These are phyloP conservation scores for Oldenlandia corymbosa DNA, from an alignment of 257 asterid genomes.

Conservation along the genomic window DNA sequence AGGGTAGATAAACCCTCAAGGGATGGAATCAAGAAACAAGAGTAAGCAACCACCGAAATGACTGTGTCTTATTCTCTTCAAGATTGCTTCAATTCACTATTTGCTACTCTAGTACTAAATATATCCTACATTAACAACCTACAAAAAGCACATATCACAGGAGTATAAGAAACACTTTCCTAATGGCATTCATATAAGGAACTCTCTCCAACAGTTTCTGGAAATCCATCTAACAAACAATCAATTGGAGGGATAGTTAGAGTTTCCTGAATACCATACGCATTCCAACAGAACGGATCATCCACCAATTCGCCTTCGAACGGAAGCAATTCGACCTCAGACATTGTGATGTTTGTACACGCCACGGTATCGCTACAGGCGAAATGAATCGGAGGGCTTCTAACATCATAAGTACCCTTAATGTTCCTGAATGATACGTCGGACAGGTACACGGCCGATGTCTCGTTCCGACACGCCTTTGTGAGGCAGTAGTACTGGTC, in stretches of 20 bases:
- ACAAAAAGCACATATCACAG: too few species aligned
- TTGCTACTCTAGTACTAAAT: too few species aligned
- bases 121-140: too few species aligned
- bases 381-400: slow-evolving; percentile 86
- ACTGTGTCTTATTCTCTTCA: too few species aligned
- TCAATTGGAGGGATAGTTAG: slow-evolving; percentile 87
- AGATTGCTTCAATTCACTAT: too few species aligned
- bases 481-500: slow-evolving; percentile 90
- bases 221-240: slow-evolving; percentile 76
- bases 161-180: not conserved
- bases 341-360: slow-evolving; percentile 89
- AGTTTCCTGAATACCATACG: slow-evolving; percentile 78
- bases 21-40: slow-evolving; percentile 38
- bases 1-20: slow-evolving; percentile 43
- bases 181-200: slow-evolving; percentile 39
- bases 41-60: too few species aligned
- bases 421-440: slow-evolving; percentile 66
- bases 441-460: slow-evolving; percentile 64
- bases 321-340: slow-evolving; percentile 86
- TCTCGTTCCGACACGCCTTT: slow-evolving; percentile 68
- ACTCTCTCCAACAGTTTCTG: slow-evolving; percentile 42
- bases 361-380: slow-evolving; percentile 86
- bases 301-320: slow-evolving; percentile 71
- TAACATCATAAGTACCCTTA: slow-evolving; percentile 85
- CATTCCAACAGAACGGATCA: slow-evolving; percentile 99